Conservation (phyloP, 2,329 filamentous ascomycete genomes). For the Ophiostoma pallidulum region DNA sequence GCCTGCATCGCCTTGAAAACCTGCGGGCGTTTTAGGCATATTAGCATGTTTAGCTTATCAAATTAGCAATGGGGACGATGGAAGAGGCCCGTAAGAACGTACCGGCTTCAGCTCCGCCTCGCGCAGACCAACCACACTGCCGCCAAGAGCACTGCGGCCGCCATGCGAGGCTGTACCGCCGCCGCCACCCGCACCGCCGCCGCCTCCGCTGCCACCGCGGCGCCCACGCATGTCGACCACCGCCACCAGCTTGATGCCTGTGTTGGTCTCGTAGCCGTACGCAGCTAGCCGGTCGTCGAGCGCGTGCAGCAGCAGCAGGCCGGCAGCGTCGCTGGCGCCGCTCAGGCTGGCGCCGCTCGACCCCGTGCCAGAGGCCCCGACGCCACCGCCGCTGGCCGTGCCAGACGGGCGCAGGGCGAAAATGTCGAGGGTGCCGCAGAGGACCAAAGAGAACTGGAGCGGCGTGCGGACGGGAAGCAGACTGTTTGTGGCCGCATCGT, state of each 20-base stretch:
- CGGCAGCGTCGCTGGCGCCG: constrained; percentile 47
- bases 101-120: constrained; percentile 84
- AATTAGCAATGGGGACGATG: no score
- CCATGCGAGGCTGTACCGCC: not conserved
- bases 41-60: no score
- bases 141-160: constrained; percentile 18
- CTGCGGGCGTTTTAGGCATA: no score
- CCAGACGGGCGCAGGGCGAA: constrained; percentile 66
- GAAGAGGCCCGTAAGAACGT: no score
- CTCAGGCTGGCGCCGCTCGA: constrained; percentile 40
- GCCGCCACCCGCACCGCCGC: constrained; percentile 19
- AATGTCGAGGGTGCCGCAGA: constrained; percentile 86
- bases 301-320: constrained; percentile 78
- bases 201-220: constrained; percentile 21
- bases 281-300: constrained; percentile 87
- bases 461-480: constrained; percentile 53
- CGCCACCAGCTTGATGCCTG: constrained; percentile 80
- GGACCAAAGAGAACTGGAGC: constrained; percentile 86
- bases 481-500: constrained; percentile 46
- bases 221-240: constrained; percentile 84
- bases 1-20: constrained; percentile 83
- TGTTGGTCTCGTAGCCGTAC: constrained; percentile 96
- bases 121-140: constrained; percentile 50
- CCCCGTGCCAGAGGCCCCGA: constrained; percentile 13
- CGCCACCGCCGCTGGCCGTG: constrained; percentile 49